Evolutionary conservation across 129 eudicot genomes (phyloP).

Genomic region (Escallonia rubra): DNA sequence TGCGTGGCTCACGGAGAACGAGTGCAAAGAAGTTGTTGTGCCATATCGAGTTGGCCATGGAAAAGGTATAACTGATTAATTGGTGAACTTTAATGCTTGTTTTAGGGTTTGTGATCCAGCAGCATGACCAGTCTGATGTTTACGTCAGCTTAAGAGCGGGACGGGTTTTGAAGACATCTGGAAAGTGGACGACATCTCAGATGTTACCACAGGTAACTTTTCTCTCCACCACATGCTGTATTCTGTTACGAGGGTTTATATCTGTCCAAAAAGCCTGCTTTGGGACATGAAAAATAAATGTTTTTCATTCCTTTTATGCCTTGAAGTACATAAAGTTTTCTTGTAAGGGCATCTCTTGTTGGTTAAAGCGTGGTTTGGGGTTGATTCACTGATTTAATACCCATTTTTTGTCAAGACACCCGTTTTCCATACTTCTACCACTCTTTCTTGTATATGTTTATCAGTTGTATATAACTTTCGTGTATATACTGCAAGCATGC

Average conservation of each 20-base stretch:
- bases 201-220: slow-evolving; percentile 41
- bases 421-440: too few relatives aligned
- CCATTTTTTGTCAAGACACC: too few relatives aligned
- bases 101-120: slow-evolving; percentile 7
- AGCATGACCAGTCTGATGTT: slow-evolving; percentile 19
- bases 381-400: too few relatives aligned
- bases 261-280: too few relatives aligned
- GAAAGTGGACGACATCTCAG: slow-evolving; percentile 42
- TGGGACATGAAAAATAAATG: not conserved
- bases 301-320: not conserved
- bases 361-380: not conserved
- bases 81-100: not conserved
- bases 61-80: slow-evolving; percentile 51
- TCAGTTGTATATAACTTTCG: too few relatives aligned
- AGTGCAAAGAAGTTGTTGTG: slow-evolving; percentile 44
- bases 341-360: not conserved
- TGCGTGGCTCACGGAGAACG: slow-evolving; percentile 57
- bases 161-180: slow-evolving; percentile 38
- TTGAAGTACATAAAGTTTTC: not conserved
- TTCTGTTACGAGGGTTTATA: too few relatives aligned
- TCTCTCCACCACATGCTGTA: not conserved
- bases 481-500: too few relatives aligned
- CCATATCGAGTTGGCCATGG: slow-evolving; percentile 37
- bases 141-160: slow-evolving; percentile 54
- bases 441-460: too few relatives aligned